Base-by-base conservation (phyloP, 2,329 filamentous ascomycete genomes). In the Sarocladiaceae sp. region DNA sequence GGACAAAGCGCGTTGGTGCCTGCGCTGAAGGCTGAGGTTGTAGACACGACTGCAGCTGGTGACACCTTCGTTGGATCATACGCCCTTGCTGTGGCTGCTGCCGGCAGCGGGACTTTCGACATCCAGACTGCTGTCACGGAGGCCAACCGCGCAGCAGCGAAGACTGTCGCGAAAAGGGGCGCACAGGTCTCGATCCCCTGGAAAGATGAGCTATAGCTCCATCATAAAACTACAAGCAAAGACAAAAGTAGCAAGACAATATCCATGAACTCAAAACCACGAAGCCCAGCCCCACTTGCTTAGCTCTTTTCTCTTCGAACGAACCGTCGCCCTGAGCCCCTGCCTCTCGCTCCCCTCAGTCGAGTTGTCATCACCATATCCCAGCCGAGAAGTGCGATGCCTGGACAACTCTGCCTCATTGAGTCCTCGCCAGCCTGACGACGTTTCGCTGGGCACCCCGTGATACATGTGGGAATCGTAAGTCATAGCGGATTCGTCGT, bases 51-150 rank as follows among this genome's bases (percentile, higher is more conserved):
- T 7, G 93, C 88, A 2, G 94, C 94, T 4, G 93, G 93, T 0
- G 93, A 97, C 67, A 97, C 93, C 0, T 97, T 97, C 71, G 89
- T 95, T 4, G 93, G 94, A 2, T 87, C 83, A 20, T 96, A 96
- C 66, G 88, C 90, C 2, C 81, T 94, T 23, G 81, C 84, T 53
- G 79, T 87, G 26, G 88, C 89, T 35, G 76, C 64, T 50, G 64
- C 64, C n/a, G 59, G 57, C 31, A 60, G 54, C 23, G 60, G 53
- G 12, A 55, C 53, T 12, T 79, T 83, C 53, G 75, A 79, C 53
- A 76, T 87, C 40, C 79, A 79, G 54, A 72, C 75, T 1, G 83
- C 86, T 25, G 64, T 74, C 52, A 59, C 71, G 52, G 84, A 83
- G 1, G 83, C 87, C 0, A 73, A 71, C 58, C 60, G 58, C 46